Evolutionary conservation across 225 moss, liverwort and hornwort genomes (phyloP).

Genomic region (Ulota crispa): DNA sequence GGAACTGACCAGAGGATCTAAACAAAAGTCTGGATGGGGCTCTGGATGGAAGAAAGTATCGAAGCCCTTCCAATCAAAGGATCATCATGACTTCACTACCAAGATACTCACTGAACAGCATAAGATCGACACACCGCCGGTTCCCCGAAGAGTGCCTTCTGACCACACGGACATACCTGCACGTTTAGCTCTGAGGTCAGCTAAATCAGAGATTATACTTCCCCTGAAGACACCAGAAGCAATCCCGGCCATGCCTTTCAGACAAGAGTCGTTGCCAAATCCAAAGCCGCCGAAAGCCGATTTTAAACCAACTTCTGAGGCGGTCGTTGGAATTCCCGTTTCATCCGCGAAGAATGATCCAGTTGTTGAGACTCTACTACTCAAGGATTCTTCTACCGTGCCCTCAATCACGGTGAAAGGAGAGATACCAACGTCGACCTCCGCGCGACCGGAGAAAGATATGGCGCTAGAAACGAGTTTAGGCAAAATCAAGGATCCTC

Average conservation of each 20-base stretch:
- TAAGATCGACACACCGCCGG: constrained; percentile 19
- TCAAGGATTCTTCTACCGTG: constrained; percentile 6
- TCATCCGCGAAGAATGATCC: constrained; percentile 10
- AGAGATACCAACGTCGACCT: constrained; percentile 7
- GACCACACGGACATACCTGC: constrained; percentile 14
- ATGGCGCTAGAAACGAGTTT: neutral
- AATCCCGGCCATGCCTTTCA: neutral
- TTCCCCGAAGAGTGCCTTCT: constrained; percentile 22
- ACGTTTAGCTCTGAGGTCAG: constrained; percentile 7
- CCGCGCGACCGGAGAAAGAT: constrained; percentile 25
- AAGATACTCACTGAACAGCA: constrained; percentile 33
- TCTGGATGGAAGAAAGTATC: constrained; percentile 60
- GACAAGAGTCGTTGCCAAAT: constrained; percentile 12
- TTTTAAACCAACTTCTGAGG: constrained; percentile 6
- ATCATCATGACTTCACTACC: constrained; percentile 29
- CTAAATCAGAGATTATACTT: constrained; percentile 20
- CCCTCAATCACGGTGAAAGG: constrained; percentile 15
- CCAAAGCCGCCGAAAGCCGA: constrained; percentile 25
- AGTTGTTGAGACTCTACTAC: neutral
- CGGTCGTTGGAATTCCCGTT: neutral
- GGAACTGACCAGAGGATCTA: constrained; percentile 37
- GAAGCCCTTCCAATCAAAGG: constrained; percentile 53
- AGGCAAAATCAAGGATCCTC: constrained; percentile 19
- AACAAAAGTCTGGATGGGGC: constrained; percentile 52
- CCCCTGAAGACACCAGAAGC: constrained; percentile 24